Evolutionary conservation across 495 filamentous ascomycete species (phyloP), one percentile per base, ranked within the genome.

Genomic region (Neurospora discreta): DNA sequence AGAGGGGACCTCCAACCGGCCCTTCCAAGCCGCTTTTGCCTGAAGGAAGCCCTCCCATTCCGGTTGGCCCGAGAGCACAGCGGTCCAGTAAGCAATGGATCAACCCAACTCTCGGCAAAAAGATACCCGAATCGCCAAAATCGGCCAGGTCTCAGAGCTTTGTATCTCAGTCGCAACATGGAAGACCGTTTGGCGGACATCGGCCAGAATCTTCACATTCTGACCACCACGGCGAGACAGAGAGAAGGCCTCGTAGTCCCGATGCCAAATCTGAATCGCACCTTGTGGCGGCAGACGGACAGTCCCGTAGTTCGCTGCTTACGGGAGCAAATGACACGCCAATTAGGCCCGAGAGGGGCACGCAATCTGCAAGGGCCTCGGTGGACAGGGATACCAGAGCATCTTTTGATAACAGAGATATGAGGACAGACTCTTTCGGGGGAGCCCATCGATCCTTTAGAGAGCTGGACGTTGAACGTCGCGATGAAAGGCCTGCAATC

Each of bases 41-140:
- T 6, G 86, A 88, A 77, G 82, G 83, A 68, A 82, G 84, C 68
- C 85, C 87, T 15, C 82, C 80, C 39, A 87, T 90, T 36, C 89
- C 89, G 15, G 85, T 85, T 0, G 89, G 87, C 3, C 88, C 88
- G 38, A 85, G 89, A 38, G 86, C 87, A 11, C 82, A 80, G 76
- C 42, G 81, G 10, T 83, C 82, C 3, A 89, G 85, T 72, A 90
- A 89, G 70, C 87, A 87, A 76, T 91, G 89, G 89, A 84, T 88
- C 70, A 89, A 88, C 68, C 85, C 88, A 6, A 81, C 82, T 15
- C 77, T 85, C 4, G 75, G 71, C 0, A 81, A 83, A 75, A 84
- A 85, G 39, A 75, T 78, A 3, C 83, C 82, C 5, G 83, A 85
- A 20, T 84, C 82, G 6, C 83, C 84, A 10, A 84, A 84, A 69